Evolutionary conservation across 805 yeast genomes (phyloP).

Genomic region (Starmerella cellae): DNA sequence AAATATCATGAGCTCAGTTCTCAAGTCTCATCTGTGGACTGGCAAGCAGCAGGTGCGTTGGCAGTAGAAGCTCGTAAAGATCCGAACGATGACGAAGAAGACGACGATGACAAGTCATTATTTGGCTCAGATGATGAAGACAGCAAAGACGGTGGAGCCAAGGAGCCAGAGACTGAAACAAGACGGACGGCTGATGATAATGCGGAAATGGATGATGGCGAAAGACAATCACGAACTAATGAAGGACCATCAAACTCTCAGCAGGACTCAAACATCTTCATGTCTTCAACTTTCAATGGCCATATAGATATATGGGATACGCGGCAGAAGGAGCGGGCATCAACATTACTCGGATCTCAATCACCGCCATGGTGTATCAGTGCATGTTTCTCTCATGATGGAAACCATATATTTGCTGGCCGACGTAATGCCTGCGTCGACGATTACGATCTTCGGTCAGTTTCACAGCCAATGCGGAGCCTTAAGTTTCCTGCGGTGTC

Average conservation of each 20-base stretch:
- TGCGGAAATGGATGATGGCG: too few species aligned
- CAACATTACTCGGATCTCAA: conserved; percentile 42
- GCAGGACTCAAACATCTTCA: conserved; percentile 33
- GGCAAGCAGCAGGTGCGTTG: conserved; percentile 27
- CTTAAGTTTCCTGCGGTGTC: conserved; percentile 72
- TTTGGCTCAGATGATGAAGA: conserved; percentile 39
- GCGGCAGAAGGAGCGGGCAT: conserved; percentile 37
- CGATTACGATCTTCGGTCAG: conserved; percentile 28
- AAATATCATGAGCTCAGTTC: conserved; percentile 50
- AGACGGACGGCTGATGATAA: conserved; percentile 29
- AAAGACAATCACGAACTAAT: background rate
- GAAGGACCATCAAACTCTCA: conserved; percentile 1
- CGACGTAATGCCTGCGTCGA: conserved; percentile 82
- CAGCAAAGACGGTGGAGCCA: conserved; percentile 12
- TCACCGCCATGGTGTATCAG: conserved; percentile 89
- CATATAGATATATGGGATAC: conserved; percentile 70
- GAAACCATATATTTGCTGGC: conserved; percentile 68
- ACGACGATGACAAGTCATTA: conserved; percentile 30
- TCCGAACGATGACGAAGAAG: conserved; percentile 7
- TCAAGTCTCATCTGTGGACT: conserved; percentile 64
- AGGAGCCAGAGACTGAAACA: background rate
- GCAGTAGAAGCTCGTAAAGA: conserved; percentile 9
- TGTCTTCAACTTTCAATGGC: conserved; percentile 79
- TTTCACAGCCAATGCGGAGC: conserved; percentile 39
- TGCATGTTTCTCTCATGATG: conserved; percentile 76